These are phyloP conservation scores for Setaria italica DNA, from an alignment of 202 grass and related monocot genomes.

Conservation along the genomic window DNA sequence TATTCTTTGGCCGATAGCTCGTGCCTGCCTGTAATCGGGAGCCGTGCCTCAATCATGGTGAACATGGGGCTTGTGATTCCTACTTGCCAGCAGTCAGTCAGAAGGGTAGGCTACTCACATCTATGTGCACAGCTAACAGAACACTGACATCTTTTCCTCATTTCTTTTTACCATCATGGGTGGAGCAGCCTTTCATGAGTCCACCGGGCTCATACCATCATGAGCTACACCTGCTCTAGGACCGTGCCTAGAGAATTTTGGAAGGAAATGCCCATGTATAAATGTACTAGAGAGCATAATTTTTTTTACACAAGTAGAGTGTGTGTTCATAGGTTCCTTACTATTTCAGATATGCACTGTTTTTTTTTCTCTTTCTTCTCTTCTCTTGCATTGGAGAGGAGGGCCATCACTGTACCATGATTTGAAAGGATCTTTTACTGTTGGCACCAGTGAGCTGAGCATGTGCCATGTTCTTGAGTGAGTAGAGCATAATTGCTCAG, in stretches of 20 bases:
- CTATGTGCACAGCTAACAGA: conserved; percentile 43
- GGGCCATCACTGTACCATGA: conserved; percentile 14
- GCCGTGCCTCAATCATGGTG: conserved; percentile 65
- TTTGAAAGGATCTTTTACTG: conserved; percentile 41
- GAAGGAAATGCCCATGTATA: not conserved
- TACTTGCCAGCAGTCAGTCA: conserved; percentile 37
- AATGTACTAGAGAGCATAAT: not conserved
- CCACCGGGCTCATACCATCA: not conserved
- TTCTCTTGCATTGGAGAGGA: not conserved
- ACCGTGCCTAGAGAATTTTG: conserved; percentile 6
- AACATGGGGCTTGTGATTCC: conserved; percentile 50
- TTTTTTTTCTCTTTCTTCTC: not conserved
- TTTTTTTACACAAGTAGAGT: not conserved
- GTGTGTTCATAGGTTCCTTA: not conserved
- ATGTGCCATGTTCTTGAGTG: conserved; percentile 62
- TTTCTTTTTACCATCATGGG: conserved; percentile 24
- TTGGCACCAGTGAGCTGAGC: conserved; percentile 44
- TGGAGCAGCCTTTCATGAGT: conserved; percentile 21
- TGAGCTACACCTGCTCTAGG: not conserved
- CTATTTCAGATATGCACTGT: conserved; percentile 14
- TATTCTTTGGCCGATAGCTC: conserved; percentile 49
- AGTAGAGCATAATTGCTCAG: conserved; percentile 44
- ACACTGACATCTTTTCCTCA: conserved; percentile 4
- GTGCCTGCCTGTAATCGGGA: conserved; percentile 45
- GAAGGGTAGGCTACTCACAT: conserved; percentile 57